Base-by-base conservation (phyloP, 495 filamentous ascomycete genomes). In the Penicillium subrubescens region DNA sequence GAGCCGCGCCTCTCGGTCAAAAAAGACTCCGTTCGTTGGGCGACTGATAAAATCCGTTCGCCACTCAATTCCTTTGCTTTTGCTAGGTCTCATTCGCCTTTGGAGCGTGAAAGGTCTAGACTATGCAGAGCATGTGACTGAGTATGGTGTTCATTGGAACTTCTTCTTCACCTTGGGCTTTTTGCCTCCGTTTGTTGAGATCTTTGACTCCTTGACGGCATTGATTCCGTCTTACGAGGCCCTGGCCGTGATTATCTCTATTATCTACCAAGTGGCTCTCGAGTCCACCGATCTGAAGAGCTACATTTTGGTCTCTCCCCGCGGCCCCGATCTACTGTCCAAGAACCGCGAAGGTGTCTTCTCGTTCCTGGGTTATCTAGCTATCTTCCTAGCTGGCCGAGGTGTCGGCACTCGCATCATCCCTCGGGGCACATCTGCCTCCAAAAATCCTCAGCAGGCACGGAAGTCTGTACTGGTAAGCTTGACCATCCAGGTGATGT, bases 141-240 rank as follows among this genome's bases (percentile, higher is more conserved):
- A 99, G 68, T 99, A 99, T 69, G 95, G 95, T 34, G 92, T 98
- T 12, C 95, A 99, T 75, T 99, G 95, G 95, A 99, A 99, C 75
- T 99, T 99, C 76, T 99, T 99, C 81, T 98, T 99, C 77, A 99
- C 95, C 0, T 80, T 99, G 12, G 94, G 88, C 5, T 86, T 97
- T 29, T 77, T 99, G 35, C 92, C 94, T 2, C 93, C 93, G 4
- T 95, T 95, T 67, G 87, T 96, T 57, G 94, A 94, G n/a, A 73
- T 97, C 0, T 92, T 95, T 58, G 90, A 94, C 64, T 86, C 89
- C 0, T 58, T 82, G 52, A 78, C 77, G 37, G 70, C 72, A 4
- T 54, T 85, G 64, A 79, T 93, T 33, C 91, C 88, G 2, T 94
- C 90, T 1, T 94, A 91, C 63, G 88, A 91, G 33, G 76, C 84